Evolutionary conservation across 1,284 basidiomycete species (phyloP).

Genomic region (Trichosporon sp.): DNA sequence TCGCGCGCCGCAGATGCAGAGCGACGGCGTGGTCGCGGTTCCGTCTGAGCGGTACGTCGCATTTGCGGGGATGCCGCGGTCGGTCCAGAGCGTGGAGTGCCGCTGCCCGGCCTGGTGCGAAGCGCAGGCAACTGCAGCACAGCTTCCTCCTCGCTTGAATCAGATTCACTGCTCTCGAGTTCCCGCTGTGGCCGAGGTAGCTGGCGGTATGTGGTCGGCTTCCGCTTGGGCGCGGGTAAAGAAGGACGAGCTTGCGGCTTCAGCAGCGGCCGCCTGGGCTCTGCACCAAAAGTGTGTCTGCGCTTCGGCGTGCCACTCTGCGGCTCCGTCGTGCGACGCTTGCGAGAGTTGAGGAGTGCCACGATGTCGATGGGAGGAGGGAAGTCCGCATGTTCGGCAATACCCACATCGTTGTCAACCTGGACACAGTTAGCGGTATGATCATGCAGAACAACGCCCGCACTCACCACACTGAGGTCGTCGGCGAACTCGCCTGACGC

Average conservation of each 20-base stretch:
- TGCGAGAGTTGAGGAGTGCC: background rate
- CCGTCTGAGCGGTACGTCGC: background rate
- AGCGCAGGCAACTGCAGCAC: background rate
- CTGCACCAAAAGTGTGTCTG: background rate
- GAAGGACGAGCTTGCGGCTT: background rate
- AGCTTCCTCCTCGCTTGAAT: background rate
- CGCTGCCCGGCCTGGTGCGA: background rate
- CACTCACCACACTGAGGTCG: constrained; percentile 1
- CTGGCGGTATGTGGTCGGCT: background rate
- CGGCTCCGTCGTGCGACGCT: background rate
- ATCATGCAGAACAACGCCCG: background rate
- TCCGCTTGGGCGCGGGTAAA: background rate
- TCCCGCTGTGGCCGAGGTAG: background rate
- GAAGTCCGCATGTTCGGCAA: background rate
- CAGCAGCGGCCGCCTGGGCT: background rate
- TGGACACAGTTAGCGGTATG: background rate
- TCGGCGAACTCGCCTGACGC: background rate
- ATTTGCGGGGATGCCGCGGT: background rate
- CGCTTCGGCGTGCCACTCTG: background rate
- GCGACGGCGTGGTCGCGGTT: background rate
- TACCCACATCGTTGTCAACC: constrained; percentile 5
- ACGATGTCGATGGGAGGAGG: background rate
- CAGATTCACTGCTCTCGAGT: background rate
- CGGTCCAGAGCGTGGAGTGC: background rate
- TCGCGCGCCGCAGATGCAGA: background rate